Conservation (phyloP, 164 flowering plant species). For the Akebia trifoliata region DNA sequence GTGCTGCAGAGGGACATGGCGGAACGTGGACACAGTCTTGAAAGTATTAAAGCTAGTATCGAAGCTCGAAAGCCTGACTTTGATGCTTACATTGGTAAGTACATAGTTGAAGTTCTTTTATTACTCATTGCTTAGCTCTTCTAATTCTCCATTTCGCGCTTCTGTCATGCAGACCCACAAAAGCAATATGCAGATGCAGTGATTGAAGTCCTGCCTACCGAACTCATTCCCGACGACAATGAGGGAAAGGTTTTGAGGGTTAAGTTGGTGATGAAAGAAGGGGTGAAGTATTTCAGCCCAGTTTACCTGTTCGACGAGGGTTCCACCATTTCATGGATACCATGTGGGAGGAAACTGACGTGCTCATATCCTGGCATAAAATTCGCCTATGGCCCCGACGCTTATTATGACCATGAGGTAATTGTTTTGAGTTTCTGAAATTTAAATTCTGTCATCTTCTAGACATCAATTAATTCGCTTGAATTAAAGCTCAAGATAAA, state of each 20-base stretch:
- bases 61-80: constrained; percentile 98
- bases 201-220: constrained; percentile 89
- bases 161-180: constrained; percentile 69
- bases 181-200: constrained; percentile 97
- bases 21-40: constrained; percentile 98
- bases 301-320: constrained; percentile 97
- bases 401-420: constrained; percentile 85
- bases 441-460: too few relatives aligned
- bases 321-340: constrained; percentile 93
- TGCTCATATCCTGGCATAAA: constrained; percentile 99
- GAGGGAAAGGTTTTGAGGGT: constrained; percentile 93
- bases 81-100: constrained; percentile 95
- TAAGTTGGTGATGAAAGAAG: constrained; percentile 84
- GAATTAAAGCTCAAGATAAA: too few relatives aligned
- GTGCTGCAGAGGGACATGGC: constrained; percentile 92
- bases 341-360: constrained; percentile 92
- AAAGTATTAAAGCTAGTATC: constrained; percentile 97
- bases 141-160: too few relatives aligned
- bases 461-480: too few relatives aligned
- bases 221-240: constrained; percentile 81
- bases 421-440: not conserved
- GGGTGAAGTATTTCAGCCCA: constrained; percentile 74
- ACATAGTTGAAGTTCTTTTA: not conserved
- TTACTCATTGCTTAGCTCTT: not conserved
- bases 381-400: constrained; percentile 80